phyloP scores from a whole-genome alignment of 1,139 yeast genomes.

The Suhomyces bolitotheri region DNA sequence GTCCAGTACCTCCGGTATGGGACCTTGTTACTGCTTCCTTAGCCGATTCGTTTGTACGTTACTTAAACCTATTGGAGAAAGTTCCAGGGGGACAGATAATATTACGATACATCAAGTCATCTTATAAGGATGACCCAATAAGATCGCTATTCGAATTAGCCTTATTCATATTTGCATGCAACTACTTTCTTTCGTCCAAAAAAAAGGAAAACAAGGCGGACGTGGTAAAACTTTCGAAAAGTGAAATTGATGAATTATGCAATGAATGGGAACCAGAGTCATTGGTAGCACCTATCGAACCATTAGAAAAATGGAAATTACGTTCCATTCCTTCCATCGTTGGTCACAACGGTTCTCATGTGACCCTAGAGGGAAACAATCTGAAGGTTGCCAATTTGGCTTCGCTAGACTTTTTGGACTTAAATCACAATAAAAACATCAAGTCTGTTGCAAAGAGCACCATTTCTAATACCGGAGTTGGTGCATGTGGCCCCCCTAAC shows the following conservation, averaged over 20 bases:
- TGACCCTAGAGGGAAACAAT: slow-evolving; percentile 28
- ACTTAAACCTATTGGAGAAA: slow-evolving; percentile 37
- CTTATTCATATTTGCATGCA: slow-evolving; percentile 78
- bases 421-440: slow-evolving; percentile 50
- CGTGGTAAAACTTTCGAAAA: slow-evolving; percentile 59
- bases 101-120: slow-evolving; percentile 77
- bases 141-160: slow-evolving; percentile 81
- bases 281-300: slow-evolving; percentile 55
- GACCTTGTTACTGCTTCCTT: slow-evolving; percentile 39
- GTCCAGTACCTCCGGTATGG: slow-evolving; percentile 35
- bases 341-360: slow-evolving; percentile 57
- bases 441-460: slow-evolving; percentile 57
- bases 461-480: slow-evolving; percentile 81
- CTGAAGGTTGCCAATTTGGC: slow-evolving; percentile 59
- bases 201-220: slow-evolving; percentile 77
- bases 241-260: slow-evolving; percentile 79
- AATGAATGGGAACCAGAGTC: slow-evolving; percentile 94
- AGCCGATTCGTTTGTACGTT: slow-evolving; percentile 36
- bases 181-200: slow-evolving; percentile 81
- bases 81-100: slow-evolving; percentile 84
- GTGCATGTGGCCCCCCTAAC: slow-evolving; percentile 98
- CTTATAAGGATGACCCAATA: slow-evolving; percentile 92
- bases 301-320: slow-evolving; percentile 61
- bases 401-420: slow-evolving; percentile 60
- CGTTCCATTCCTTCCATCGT: slow-evolving; percentile 62